Evolutionary conservation across 257 asterid species (phyloP).

Genomic region (Schizonepeta tenuifolia): DNA sequence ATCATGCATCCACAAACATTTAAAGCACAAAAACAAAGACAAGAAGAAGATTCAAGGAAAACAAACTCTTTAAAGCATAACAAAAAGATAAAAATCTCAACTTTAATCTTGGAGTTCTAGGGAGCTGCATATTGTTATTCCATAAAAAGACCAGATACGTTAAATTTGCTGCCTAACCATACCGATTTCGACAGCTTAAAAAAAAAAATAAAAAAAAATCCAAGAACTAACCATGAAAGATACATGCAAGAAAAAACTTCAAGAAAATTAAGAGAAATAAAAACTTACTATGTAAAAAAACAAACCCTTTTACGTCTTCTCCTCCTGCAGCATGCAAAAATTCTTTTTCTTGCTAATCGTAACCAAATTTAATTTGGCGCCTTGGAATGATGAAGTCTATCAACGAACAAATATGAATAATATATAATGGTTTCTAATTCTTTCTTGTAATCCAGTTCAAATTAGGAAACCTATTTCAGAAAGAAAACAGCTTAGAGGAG

Average conservation of each 20-base stretch:
- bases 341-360: neutral
- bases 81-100: slow-evolving; percentile 17
- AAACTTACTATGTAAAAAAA: slow-evolving; percentile 23
- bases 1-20: slow-evolving; percentile 32
- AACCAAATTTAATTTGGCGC: neutral
- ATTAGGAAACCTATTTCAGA: neutral
- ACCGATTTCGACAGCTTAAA: neutral
- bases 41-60: slow-evolving; percentile 25
- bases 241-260: neutral
- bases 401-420: neutral
- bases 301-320: neutral
- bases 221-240: neutral
- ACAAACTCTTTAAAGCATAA: neutral
- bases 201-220: neutral
- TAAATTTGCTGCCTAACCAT: too few species aligned
- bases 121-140: neutral
- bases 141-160: too few species aligned
- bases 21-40: neutral
- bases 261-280: neutral
- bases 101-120: slow-evolving; percentile 16
- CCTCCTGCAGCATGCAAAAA: neutral
- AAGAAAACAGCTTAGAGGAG: neutral
- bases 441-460: neutral
- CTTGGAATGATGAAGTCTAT: neutral
- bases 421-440: too few species aligned